Evolutionary conservation across 192 early-diverging fungal species (phyloP).

Genomic region (Coemansia sp.): DNA sequence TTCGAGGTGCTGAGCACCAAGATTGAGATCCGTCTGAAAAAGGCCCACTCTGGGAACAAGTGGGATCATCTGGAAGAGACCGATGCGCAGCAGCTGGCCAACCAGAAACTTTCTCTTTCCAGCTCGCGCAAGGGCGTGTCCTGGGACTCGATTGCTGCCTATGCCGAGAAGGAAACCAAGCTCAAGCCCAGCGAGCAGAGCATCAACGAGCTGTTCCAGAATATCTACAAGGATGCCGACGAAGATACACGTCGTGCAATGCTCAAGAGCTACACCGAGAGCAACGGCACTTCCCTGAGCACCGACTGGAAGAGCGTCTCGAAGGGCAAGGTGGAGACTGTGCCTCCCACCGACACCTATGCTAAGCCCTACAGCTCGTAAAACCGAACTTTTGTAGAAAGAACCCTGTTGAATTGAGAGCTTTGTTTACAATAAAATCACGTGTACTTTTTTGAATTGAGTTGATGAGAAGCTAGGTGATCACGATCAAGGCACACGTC

Average conservation of each 20-base stretch:
- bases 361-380: constrained; percentile 68
- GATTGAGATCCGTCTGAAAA: constrained; percentile 89
- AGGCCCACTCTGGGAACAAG: constrained; percentile 69
- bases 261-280: constrained; percentile 97
- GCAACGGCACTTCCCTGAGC: constrained; percentile 88
- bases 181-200: constrained; percentile 89
- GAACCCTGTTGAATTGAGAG: background rate
- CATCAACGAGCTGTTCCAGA: constrained; percentile 88
- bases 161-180: constrained; percentile 73
- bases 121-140: constrained; percentile 65
- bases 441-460: constrained; percentile 2
- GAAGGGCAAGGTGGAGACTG: constrained; percentile 78
- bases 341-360: constrained; percentile 90
- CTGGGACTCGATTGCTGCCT: constrained; percentile 80
- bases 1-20: constrained; percentile 89
- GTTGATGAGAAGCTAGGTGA: too few species aligned
- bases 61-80: constrained; percentile 74
- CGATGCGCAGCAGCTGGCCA: constrained; percentile 47
- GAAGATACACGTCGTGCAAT: constrained; percentile 88
- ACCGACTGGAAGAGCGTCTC: constrained; percentile 96
- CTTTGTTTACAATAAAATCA: constrained; percentile 5
- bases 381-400: background rate
- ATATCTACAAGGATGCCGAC: constrained; percentile 88
- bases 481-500: too few species aligned
- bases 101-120: constrained; percentile 44